These are phyloP conservation scores for Pyrenophora graminea DNA, from an alignment of 2,329 filamentous ascomycete species.

Conservation along the genomic window DNA sequence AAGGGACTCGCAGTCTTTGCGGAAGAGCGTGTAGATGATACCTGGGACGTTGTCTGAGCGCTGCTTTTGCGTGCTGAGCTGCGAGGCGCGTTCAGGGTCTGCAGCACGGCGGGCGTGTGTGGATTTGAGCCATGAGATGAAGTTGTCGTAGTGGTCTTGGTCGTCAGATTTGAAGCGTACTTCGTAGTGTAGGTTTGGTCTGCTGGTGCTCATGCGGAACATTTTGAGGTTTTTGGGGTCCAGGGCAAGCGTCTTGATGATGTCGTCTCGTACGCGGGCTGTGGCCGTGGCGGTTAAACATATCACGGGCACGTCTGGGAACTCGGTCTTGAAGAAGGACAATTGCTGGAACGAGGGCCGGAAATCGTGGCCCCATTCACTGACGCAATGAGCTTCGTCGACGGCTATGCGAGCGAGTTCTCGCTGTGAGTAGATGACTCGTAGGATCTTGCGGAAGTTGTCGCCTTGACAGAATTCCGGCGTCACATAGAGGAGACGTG, in stretches of 20 bases:
- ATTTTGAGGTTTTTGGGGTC: conserved; percentile 66
- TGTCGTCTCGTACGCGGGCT: conserved; percentile 75
- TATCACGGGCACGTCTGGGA: conserved; percentile 86
- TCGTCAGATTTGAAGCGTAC: conserved; percentile 81
- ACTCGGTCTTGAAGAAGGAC: conserved; percentile 80
- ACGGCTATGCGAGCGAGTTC: conserved; percentile 88
- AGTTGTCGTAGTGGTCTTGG: conserved; percentile 73
- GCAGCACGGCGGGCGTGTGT: conserved; percentile 71
- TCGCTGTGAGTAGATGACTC: conserved; percentile 74
- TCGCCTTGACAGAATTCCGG: conserved; percentile 83
- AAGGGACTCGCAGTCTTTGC: conserved; percentile 74
- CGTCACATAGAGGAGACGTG: conserved; percentile 86
- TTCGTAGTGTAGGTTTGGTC: conserved; percentile 88
- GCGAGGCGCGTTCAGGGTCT: conserved; percentile 59
- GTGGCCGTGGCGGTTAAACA: conserved; percentile 93
- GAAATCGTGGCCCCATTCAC: conserved; percentile 98
- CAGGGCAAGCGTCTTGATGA: conserved; percentile 74
- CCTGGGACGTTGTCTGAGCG: conserved; percentile 69
- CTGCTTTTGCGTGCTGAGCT: conserved; percentile 58
- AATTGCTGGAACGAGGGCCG: conserved; percentile 88
- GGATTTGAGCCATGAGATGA: conserved; percentile 75
- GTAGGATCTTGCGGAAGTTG: conserved; percentile 74
- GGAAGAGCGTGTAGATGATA: conserved; percentile 78
- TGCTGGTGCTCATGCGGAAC: conserved; percentile 82
- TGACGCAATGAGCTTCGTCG: conserved; percentile 96